Evolutionary conservation across 2,329 filamentous ascomycete genomes (phyloP).

Genomic region (Cordyceps javanica): DNA sequence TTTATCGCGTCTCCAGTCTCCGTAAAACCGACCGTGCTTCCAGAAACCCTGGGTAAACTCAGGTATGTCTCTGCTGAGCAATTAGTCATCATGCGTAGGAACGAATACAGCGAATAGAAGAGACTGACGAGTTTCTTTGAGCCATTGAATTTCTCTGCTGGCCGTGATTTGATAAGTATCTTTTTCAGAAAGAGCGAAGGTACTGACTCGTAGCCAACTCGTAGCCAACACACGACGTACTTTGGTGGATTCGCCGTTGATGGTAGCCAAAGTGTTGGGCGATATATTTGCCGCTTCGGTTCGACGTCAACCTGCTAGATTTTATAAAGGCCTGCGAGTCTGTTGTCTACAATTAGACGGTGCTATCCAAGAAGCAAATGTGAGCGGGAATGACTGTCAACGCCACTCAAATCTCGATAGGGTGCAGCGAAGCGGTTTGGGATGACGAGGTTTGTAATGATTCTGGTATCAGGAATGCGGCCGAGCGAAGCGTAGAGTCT

Average conservation of each 20-base stretch:
- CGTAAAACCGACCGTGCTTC: constrained; percentile 66
- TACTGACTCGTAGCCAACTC: too few species aligned
- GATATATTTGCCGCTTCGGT: not conserved
- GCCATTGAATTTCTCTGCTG: not conserved
- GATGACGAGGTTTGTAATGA: not conserved
- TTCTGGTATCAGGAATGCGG: not conserved
- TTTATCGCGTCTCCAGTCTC: constrained; percentile 60
- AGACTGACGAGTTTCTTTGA: constrained; percentile 2
- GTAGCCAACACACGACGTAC: not conserved
- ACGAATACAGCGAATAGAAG: not conserved
- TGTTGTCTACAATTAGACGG: not conserved
- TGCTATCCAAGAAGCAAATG: not conserved
- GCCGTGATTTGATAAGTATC: not conserved
- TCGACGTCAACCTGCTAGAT: not conserved
- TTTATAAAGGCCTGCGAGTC: not conserved
- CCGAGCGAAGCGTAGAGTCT: not conserved
- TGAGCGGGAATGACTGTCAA: too few species aligned
- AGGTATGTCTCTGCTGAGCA: not conserved
- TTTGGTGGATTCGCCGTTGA: not conserved
- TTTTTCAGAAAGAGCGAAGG: not conserved
- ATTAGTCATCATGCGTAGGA: constrained; percentile 17
- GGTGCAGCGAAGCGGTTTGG: not conserved
- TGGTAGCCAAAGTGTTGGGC: not conserved
- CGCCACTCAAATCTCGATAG: not conserved
- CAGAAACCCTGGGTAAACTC: constrained; percentile 23